Conservation (phyloP, 2,329 filamentous ascomycete species). For the Cercospora berteroae region DNA sequence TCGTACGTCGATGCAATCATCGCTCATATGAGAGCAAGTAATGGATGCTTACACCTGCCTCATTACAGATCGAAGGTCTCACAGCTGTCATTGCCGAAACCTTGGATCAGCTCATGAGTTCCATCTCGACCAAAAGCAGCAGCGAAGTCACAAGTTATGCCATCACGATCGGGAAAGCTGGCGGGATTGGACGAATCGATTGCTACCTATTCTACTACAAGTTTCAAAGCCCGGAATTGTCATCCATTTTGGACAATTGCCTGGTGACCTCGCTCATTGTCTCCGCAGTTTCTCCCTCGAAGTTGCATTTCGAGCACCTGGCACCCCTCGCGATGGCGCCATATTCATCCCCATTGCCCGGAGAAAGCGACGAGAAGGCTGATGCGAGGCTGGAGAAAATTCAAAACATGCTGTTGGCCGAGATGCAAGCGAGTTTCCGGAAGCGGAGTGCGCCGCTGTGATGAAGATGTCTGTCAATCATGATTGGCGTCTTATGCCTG, state of each 20-base stretch:
- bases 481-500: neutral
- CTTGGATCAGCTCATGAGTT: neutral
- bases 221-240: slow-evolving; percentile 8
- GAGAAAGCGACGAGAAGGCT: slow-evolving; percentile 3
- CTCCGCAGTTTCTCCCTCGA: slow-evolving; percentile 8
- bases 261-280: slow-evolving; percentile 16
- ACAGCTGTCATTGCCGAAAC: slow-evolving; percentile 2
- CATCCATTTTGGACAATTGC: slow-evolving; percentile 9
- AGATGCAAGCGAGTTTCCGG: neutral
- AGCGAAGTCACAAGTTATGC: slow-evolving; percentile 19
- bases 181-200: slow-evolving; percentile 15
- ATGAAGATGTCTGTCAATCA: neutral
- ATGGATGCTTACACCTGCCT: neutral
- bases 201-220: slow-evolving; percentile 21
- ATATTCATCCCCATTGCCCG: slow-evolving; percentile 11
- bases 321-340: neutral
- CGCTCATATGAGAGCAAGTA: neutral
- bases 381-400: slow-evolving; percentile 6
- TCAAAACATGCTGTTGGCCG: slow-evolving; percentile 1
- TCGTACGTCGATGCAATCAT: slow-evolving; percentile 1
- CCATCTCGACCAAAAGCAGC: slow-evolving; percentile 10
- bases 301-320: slow-evolving; percentile 5
- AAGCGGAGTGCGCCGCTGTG: neutral
- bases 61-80: slow-evolving; percentile 15
- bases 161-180: slow-evolving; percentile 11